A percentile compares a stretch with the other conserved stretches of the same genome.
Evolutionary conservation across 116 monocot genomes (phyloP).

Genomic region (Thalassia testudinum): DNA sequence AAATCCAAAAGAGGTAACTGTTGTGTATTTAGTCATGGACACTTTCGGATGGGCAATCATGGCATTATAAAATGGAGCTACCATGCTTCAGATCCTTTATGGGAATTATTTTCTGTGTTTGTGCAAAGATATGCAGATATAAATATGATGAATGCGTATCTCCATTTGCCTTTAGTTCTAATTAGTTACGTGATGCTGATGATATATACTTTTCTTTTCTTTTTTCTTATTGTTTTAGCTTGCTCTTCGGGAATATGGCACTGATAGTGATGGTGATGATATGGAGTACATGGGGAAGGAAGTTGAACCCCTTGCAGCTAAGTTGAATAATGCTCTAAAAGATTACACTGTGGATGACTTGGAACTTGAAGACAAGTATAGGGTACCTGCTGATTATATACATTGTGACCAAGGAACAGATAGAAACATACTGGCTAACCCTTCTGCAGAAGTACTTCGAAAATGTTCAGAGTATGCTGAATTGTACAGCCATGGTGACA

Average conservation of each 20-base stretch:
- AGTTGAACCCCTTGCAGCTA: conserved; percentile 24
- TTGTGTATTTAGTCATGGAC: too few relatives aligned
- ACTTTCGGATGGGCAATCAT: too few relatives aligned
- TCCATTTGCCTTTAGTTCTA: too few relatives aligned
- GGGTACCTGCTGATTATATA: conserved; percentile 38
- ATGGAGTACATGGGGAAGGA: conserved; percentile 18
- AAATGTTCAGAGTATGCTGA: conserved; percentile 81
- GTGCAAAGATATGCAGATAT: too few relatives aligned
- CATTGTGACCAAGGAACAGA: conserved; percentile 12
- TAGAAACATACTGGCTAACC: conserved; percentile 4
- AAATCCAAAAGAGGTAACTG: too few relatives aligned
- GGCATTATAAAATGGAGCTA: too few relatives aligned
- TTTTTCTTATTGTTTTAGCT: too few relatives aligned
- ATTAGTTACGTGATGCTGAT: too few relatives aligned
- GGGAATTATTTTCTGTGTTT: too few relatives aligned
- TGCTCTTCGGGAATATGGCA: conserved; percentile 42
- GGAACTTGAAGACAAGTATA: conserved; percentile 38
- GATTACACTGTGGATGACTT: conserved; percentile 22
- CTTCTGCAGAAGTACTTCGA: conserved; percentile 41
- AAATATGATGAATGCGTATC: too few relatives aligned
- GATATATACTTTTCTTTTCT: too few relatives aligned
- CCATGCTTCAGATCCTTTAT: too few relatives aligned
- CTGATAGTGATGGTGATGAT: conserved; percentile 42
- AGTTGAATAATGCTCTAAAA: conserved; percentile 52
- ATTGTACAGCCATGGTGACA: conserved; percentile 42